Evolutionary conservation across 2,329 filamentous ascomycete genomes (phyloP), one percentile per base, ranked within the genome.

Genomic region (Macrophomina tecta): DNA sequence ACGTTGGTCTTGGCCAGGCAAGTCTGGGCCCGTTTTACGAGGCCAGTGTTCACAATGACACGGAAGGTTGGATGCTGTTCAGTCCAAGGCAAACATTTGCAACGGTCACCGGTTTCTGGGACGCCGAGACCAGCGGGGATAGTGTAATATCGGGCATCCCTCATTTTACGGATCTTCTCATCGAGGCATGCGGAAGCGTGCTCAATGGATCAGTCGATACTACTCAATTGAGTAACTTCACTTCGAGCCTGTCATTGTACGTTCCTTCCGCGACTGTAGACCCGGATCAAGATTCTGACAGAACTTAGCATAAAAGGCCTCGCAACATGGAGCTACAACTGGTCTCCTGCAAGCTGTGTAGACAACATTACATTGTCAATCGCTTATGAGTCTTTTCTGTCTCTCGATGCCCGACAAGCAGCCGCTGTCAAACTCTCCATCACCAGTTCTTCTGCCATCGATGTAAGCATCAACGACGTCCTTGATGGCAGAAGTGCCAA

Each of bases 111-210:
- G 89, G 89, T 1, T 91, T 91, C 73, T 91, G 84, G 74, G 84
- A 90, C 69, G 81, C 81, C 3, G 87, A 91, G 73, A 81, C 83
- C 76, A 89, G 89, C 6, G 86, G 86, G 67, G 90, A 93, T 72
- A 90, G 86, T 70, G 88, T 90, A 61, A 90, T 92, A 69, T 86
- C 85, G 62, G 90, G 90, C 30, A 84, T 93, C 16, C 90, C 90
- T 6, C 90, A 92, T 73, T 83, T 53, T 8, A 53, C 83, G 32
- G 87, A 86, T 1, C 77, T 91, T 45, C 75, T 88, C 42, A 80
- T 91, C 18, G 83, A 87, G 63, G 84, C 84, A 2, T 81, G 84
- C 65, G 81, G 82, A 30, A 78, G 80, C 8, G 82, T 86, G 56
- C 80, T 92, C 38, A 85, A 90, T 78, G 86, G 89, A 3, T 86